A percentile compares a stretch with the other conserved stretches of the same genome.
These are phyloP conservation scores for Ceratobasidium sp. DNA, from an alignment of 1,284 basidiomycete genomes.

Conservation along the genomic window DNA sequence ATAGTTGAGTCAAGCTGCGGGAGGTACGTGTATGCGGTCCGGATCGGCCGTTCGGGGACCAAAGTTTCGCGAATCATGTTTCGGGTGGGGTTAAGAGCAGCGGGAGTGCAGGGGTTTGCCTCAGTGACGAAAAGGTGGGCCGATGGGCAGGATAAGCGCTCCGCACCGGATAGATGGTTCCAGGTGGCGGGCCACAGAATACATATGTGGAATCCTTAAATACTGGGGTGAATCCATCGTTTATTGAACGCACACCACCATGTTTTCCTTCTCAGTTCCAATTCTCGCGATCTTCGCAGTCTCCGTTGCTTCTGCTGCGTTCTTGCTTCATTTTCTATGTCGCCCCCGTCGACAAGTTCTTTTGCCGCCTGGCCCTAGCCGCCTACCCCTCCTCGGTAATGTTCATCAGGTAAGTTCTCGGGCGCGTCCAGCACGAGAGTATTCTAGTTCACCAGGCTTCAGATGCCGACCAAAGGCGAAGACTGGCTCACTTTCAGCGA, in stretches of 20 bases:
- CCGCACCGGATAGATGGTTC: conserved; percentile 2
- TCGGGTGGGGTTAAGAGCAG: neutral
- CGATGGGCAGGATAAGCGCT: conserved; percentile 10
- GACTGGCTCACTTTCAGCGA: conserved; percentile 43
- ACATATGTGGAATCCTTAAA: neutral
- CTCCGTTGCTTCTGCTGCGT: neutral
- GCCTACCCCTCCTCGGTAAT: conserved; percentile 36
- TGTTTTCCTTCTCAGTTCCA: conserved; percentile 7
- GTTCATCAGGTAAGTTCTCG: conserved; percentile 34
- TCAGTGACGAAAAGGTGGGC: neutral
- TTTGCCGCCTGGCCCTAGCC: conserved; percentile 31
- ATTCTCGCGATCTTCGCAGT: neutral
- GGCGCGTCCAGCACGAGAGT: neutral
- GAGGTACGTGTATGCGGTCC: conserved; percentile 23
- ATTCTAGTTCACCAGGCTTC: neutral
- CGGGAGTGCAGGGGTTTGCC: neutral
- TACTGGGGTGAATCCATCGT: neutral
- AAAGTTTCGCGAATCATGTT: neutral
- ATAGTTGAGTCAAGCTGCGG: neutral
- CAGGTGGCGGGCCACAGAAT: neutral
- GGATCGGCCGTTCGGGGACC: too few species aligned
- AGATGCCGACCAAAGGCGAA: conserved; percentile 42
- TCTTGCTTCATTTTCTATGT: neutral
- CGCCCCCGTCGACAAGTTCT: neutral
- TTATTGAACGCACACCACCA: neutral